These are phyloP conservation scores for Choanephora cucurbitarum DNA, from an alignment of 371 early-diverging fungal species.

Conservation along the genomic window DNA sequence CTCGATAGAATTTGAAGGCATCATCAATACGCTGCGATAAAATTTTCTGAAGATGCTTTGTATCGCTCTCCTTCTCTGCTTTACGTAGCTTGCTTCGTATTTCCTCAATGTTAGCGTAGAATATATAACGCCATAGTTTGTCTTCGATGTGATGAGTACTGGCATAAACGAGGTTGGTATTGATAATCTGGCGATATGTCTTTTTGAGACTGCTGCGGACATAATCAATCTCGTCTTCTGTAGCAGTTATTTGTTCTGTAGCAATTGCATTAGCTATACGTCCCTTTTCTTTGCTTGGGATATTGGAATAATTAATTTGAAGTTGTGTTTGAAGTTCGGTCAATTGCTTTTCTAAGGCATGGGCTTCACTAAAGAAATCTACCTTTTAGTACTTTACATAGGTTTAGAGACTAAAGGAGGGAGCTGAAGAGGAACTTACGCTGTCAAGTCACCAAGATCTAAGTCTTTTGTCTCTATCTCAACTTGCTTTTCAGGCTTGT, in stretches of 20 bases:
- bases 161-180: constrained; percentile 35
- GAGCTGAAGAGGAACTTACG: too few species aligned
- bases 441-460: constrained; percentile 8
- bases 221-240: constrained; percentile 50
- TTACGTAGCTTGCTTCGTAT: constrained; percentile 41
- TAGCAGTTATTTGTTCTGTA: constrained; percentile 42
- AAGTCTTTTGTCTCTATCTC: not conserved
- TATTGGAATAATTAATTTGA: constrained; percentile 39
- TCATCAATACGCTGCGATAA: constrained; percentile 33
- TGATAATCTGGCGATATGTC: constrained; percentile 38
- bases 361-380: constrained; percentile 37
- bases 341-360: constrained; percentile 52
- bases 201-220: constrained; percentile 47
- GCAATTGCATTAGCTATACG: constrained; percentile 34
- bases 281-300: constrained; percentile 42
- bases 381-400: not conserved
- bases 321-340: constrained; percentile 44
- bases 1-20: constrained; percentile 48
- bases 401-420: too few species aligned
- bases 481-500: not conserved
- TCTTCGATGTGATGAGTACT: constrained; percentile 45
- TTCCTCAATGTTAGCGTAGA: constrained; percentile 49
- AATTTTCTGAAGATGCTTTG: constrained; percentile 21
- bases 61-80: constrained; percentile 2
- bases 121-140: constrained; percentile 48